phyloP scores from a whole-genome alignment of 176 grass and related monocot species.

The Aechmea fasciata region DNA sequence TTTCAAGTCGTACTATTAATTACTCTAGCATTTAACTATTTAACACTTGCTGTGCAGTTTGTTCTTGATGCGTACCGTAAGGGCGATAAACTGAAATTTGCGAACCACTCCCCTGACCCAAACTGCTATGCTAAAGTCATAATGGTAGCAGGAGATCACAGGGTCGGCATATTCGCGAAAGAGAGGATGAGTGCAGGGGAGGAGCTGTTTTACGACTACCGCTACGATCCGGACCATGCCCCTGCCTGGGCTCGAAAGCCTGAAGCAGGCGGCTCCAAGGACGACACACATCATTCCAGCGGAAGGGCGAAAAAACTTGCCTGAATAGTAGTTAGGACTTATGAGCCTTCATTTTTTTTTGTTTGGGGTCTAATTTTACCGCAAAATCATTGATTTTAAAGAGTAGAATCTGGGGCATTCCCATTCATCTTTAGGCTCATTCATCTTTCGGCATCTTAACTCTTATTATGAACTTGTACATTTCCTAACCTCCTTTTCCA shows the following conservation, averaged over 20 bases:
- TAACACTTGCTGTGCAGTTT: slow-evolving; percentile 40
- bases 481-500: no score
- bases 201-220: slow-evolving; percentile 86
- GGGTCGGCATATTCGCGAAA: slow-evolving; percentile 96
- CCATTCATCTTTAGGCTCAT: not conserved
- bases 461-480: no score
- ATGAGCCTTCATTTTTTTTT: slow-evolving; percentile 31
- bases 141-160: slow-evolving; percentile 90
- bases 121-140: slow-evolving; percentile 96
- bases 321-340: slow-evolving; percentile 14
- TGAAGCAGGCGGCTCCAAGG: slow-evolving; percentile 46
- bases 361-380: no score
- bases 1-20: no score
- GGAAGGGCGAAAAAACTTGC: slow-evolving; percentile 89
- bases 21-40: not conserved
- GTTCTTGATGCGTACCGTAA: slow-evolving; percentile 92
- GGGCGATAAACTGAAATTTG: slow-evolving; percentile 96
- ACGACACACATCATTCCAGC: slow-evolving; percentile 46
- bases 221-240: slow-evolving; percentile 74
- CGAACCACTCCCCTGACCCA: slow-evolving; percentile 90
- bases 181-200: slow-evolving; percentile 71
- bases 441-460: not conserved
- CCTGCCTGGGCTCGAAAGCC: slow-evolving; percentile 90
- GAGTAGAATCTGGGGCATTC: not conserved
- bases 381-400: slow-evolving; percentile 4